These are phyloP conservation scores for Flaveria trinervia DNA, from an alignment of 129 eudicot species.

Conservation along the genomic window DNA sequence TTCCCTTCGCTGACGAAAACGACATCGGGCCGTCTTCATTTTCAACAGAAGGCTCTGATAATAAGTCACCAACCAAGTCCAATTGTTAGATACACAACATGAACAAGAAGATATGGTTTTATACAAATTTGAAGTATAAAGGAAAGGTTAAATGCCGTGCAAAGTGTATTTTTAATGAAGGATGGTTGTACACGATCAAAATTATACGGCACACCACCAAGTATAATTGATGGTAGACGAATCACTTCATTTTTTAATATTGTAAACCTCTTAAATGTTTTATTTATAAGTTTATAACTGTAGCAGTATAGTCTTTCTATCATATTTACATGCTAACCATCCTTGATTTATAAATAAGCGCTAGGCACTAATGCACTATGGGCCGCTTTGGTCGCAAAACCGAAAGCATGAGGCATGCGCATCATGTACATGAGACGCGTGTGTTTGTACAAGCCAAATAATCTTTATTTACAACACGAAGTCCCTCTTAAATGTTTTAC, in stretches of 20 bases:
- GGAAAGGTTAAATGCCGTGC: neutral
- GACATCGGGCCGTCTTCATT: slow-evolving; percentile 11
- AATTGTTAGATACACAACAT: slow-evolving; percentile 6
- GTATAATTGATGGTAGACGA: neutral
- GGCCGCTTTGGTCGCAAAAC: no score
- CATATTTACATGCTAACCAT: neutral
- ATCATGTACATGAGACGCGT: no score
- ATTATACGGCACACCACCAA: neutral
- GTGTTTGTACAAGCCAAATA: no score
- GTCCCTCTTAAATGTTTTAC: no score
- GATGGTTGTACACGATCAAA: neutral
- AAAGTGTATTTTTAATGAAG: neutral
- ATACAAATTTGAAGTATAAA: neutral
- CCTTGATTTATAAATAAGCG: no score
- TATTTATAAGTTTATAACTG: neutral
- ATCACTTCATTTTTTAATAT: no score
- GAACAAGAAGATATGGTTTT: neutral
- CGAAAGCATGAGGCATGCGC: no score
- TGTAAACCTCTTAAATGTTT: neutral
- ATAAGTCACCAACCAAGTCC: slow-evolving; percentile 18
- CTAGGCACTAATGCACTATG: no score
- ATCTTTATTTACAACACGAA: no score
- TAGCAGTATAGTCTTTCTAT: neutral
- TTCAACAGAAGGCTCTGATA: slow-evolving; percentile 15
- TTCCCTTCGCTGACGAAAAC: slow-evolving; percentile 5